Conservation (phyloP, 139 green algal genomes). For the Gonium pectorale region DNA sequence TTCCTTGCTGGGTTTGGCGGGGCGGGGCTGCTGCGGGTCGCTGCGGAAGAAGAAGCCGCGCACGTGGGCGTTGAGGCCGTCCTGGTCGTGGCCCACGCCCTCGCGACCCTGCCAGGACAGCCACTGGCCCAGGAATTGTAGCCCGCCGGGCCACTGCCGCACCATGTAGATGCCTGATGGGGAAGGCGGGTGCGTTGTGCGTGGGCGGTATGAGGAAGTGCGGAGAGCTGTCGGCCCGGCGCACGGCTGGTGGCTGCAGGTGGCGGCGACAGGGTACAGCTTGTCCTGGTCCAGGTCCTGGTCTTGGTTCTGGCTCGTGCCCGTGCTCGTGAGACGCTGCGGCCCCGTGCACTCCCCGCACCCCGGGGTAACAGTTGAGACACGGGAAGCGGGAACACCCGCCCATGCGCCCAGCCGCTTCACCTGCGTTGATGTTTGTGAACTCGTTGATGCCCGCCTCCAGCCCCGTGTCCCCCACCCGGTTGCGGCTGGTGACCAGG, state of each 20-base stretch:
- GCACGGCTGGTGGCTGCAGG: no score
- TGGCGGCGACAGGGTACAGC: no score
- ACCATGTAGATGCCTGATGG: slow-evolving; percentile 62
- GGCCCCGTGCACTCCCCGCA: no score
- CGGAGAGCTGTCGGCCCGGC: no score
- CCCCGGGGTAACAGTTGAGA: no score
- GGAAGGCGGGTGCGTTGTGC: no score
- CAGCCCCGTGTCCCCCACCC: slow-evolving; percentile 20
- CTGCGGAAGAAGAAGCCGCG: slow-evolving; percentile 5
- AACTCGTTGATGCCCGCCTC: slow-evolving; percentile 26
- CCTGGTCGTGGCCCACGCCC: slow-evolving; percentile 57
- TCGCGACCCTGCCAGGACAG: slow-evolving; percentile 32
- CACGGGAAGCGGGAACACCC: no score
- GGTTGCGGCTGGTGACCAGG: slow-evolving; percentile 31
- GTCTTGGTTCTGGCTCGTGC: no score
- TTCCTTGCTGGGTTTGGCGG: neutral
- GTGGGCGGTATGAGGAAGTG: no score
- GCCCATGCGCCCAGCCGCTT: no score
- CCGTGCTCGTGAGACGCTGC: no score
- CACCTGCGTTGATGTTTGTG: slow-evolving; percentile 61
- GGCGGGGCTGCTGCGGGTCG: neutral
- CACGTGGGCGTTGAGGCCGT: slow-evolving; percentile 53
- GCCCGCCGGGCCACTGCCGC: slow-evolving; percentile 39
- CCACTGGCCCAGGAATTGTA: slow-evolving; percentile 51
- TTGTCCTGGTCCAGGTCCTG: no score